Percentiles rank a stretch among this genome's conserved stretches.
Evolutionary conservation across 2,329 filamentous ascomycete genomes (phyloP).

Genomic region (Cladophialophora yegresii): DNA sequence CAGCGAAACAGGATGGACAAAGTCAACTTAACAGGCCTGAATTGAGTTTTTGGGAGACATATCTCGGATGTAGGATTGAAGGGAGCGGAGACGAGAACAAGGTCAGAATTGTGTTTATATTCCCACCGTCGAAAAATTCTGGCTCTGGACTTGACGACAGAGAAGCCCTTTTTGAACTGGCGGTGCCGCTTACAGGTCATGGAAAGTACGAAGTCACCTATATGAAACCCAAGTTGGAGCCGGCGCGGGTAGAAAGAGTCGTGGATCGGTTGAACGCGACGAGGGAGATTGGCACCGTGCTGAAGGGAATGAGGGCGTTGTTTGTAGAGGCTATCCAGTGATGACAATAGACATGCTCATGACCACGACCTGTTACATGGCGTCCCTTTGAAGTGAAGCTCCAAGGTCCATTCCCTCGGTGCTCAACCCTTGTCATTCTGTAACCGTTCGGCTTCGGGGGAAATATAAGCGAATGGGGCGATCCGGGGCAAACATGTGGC

Average conservation of each 20-base stretch:
- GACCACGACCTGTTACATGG: not conserved
- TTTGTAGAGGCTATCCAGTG: conserved; percentile 60
- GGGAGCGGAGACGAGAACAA: conserved; percentile 81
- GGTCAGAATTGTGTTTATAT: conserved; percentile 85
- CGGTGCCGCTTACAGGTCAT: conserved; percentile 62
- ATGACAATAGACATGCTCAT: conserved; percentile 14
- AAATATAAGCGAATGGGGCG: conserved; percentile 11
- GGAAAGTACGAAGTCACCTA: conserved; percentile 83
- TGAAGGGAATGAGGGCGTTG: conserved; percentile 64
- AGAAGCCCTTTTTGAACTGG: conserved; percentile 89
- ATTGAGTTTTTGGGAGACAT: conserved; percentile 92
- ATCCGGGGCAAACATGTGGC: conserved; percentile 1
- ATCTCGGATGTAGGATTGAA: conserved; percentile 84
- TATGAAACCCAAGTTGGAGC: conserved; percentile 68
- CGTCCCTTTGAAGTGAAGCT: not conserved
- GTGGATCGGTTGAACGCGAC: conserved; percentile 62
- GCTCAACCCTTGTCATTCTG: not conserved
- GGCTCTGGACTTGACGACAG: conserved; percentile 53
- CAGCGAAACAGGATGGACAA: conserved; percentile 76
- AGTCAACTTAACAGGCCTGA: conserved; percentile 88
- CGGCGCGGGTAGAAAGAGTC: conserved; percentile 56
- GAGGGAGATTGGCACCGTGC: conserved; percentile 60
- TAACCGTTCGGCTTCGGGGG: not conserved
- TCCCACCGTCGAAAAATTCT: conserved; percentile 70
- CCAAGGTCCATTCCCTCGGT: not conserved